Conservation (phyloP, 2,329 filamentous ascomycete genomes). For the Tothia fuscella region DNA sequence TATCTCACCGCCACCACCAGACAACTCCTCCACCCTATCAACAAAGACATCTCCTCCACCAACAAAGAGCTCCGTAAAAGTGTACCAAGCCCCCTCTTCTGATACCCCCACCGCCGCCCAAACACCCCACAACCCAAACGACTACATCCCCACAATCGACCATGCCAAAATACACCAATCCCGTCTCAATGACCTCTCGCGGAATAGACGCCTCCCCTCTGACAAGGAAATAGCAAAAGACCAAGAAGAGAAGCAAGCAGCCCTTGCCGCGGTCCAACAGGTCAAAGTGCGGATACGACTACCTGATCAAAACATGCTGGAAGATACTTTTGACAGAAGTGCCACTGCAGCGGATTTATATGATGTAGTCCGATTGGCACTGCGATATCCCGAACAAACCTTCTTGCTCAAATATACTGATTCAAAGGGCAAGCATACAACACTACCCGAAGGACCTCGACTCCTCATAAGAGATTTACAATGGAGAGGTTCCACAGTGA, state of each 20-base stretch:
- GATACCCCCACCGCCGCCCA: conserved; percentile 64
- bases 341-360: conserved; percentile 66
- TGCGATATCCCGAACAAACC: conserved; percentile 50
- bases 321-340: conserved; percentile 54
- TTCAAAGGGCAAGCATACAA: conserved; percentile 35
- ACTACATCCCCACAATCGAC: conserved; percentile 63
- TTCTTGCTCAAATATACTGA: conserved; percentile 62
- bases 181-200: conserved; percentile 46
- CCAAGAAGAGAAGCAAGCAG: conserved; percentile 52
- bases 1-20: conserved; percentile 15
- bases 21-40: conserved; percentile 14
- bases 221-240: conserved; percentile 69
- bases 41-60: too few species aligned
- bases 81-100: conserved; percentile 69
- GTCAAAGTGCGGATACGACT: conserved; percentile 74
- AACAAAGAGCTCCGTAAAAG: too few species aligned
- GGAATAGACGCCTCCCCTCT: conserved; percentile 68
- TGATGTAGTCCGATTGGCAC: conserved; percentile 57
- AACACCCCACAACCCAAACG: conserved; percentile 52
- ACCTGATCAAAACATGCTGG: conserved; percentile 70
- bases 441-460: conserved; percentile 32
- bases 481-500: conserved; percentile 56
- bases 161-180: conserved; percentile 67
- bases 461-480: conserved; percentile 62
- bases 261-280: conserved; percentile 51